Base-by-base conservation (phyloP, 441 rosid species). In the Adansonia rubrostipa region DNA sequence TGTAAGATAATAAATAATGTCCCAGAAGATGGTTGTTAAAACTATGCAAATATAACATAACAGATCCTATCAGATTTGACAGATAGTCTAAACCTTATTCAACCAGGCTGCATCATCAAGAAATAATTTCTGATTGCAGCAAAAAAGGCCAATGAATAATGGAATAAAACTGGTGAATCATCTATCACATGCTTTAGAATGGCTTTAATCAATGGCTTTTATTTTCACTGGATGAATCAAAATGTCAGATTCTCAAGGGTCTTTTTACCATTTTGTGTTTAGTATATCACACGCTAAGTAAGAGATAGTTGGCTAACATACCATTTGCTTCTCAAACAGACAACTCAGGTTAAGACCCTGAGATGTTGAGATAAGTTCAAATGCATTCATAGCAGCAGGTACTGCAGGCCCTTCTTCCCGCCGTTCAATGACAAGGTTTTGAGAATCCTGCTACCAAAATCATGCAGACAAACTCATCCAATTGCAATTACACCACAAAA, bases 301-400 rank as follows among this genome's bases (percentile, higher is more conserved):
- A n/a, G 19, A 61, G 17, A 24, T n/a, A 9, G 9, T 40, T 40
- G 67, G n/a, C 51, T 22, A 68, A 75, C 86, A 58, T 87, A 94
- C 99, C 98, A 92, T 93, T 91, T 90, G 93, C 87, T 94, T 96
- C 87, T 96, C 98, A 76, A 96, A 96, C 72, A 96, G 94, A 62
- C 90, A 79, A 75, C 98, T 80, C 45, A 96, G 97, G 88, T 96
- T 94, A 80, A 96, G 98, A 82, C 99, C 97, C 80, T 90, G 99
- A 51, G 98, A 96, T 17, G 94, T 93, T 47, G 98, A 91, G 82
- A 96, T 96, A 78, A 96, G 96, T 89, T 96, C 98, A 84, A 96
- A 96, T 15, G 99, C 98, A 85, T 96, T 96, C 99, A 94, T 90
- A 48, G 97, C 85, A 72, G 89, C 85, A 77, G 99, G 99, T 58